phyloP scores from a whole-genome alignment of 176 grass and related monocot genomes.

The Carex littledalei region DNA sequence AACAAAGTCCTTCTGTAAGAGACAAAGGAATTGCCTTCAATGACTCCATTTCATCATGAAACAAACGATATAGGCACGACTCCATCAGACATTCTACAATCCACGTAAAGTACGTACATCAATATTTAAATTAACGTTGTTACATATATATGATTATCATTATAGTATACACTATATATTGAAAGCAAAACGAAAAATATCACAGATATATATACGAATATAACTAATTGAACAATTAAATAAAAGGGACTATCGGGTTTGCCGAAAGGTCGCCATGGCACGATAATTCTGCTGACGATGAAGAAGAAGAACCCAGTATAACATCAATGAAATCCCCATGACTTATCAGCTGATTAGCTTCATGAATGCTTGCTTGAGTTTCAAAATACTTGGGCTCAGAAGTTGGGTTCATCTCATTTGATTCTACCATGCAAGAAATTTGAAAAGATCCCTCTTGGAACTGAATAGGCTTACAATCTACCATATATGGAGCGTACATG shows the following conservation, averaged over 20 bases:
- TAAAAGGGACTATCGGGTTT: conserved; percentile 33
- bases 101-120: too few species aligned
- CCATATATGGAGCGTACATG: neutral
- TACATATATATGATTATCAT: neutral
- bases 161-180: neutral
- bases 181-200: neutral
- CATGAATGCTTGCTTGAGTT: conserved; percentile 13
- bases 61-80: too few species aligned
- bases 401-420: neutral
- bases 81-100: neutral
- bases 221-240: neutral
- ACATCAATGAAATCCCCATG: conserved; percentile 60
- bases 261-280: conserved; percentile 36
- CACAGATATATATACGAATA: neutral
- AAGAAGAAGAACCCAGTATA: conserved; percentile 66
- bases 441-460: conserved; percentile 6
- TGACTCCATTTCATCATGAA: neutral
- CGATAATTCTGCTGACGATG: conserved; percentile 36
- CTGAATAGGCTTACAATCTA: conserved; percentile 16
- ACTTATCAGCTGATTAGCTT: conserved; percentile 2
- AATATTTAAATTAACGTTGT: too few species aligned
- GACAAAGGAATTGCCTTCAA: neutral
- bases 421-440: neutral
- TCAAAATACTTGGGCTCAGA: neutral
- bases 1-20: neutral